Evolutionary conservation across 441 rosid species (phyloP).

Genomic region (Pelargonium australe): DNA sequence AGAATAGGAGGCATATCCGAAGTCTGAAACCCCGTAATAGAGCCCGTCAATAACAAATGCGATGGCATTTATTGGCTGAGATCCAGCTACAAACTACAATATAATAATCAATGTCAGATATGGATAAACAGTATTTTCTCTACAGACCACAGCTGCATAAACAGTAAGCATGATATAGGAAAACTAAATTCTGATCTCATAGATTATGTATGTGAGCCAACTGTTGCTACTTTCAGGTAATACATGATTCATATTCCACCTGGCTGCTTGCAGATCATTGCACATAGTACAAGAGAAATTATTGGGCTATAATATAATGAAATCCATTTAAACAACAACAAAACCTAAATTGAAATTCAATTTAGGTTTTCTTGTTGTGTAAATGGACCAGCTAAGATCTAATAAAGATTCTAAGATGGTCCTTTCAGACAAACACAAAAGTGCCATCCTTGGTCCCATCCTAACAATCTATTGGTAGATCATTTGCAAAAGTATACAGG

Average conservation of each 20-base stretch:
- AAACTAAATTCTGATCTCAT: not conserved
- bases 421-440: no score
- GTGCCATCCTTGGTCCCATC: not conserved
- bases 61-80: conserved; percentile 86
- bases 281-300: not conserved
- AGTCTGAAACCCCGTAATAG: conserved; percentile 90
- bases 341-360: no score
- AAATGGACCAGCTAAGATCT: no score
- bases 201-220: not conserved
- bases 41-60: conserved; percentile 94
- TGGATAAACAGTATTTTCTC: conserved; percentile 6
- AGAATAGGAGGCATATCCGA: conserved; percentile 79
- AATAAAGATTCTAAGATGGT: no score
- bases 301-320: no score
- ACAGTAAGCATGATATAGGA: conserved; percentile 13
- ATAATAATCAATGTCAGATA: conserved; percentile 15
- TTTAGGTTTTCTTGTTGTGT: no score
- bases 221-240: not conserved
- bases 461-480: not conserved
- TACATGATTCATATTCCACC: not conserved
- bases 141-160: conserved; percentile 7
- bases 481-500: not conserved
- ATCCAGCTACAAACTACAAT: conserved; percentile 86
- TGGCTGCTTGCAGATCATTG: not conserved
- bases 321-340: no score